A percentile compares a stretch with the other conserved stretches of the same genome.
phyloP scores from a whole-genome alignment of 2,329 filamentous ascomycete species.

The Colletotrichum orbiculare region DNA sequence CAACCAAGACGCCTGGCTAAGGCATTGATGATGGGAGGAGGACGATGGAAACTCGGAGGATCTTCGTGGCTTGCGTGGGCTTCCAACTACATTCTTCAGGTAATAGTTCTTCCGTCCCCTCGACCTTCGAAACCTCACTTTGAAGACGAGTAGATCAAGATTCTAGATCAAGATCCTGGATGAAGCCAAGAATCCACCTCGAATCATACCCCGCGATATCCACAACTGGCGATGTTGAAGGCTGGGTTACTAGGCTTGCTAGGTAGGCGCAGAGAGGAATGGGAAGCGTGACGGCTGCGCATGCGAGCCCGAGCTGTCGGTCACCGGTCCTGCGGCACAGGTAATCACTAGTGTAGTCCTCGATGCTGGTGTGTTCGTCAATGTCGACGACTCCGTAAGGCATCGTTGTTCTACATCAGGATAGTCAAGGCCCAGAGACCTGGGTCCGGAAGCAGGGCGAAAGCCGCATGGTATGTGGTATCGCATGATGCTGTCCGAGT shows the following conservation, averaged over 20 bases:
- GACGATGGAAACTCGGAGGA: too few species aligned
- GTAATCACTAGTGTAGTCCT: constrained; percentile 3
- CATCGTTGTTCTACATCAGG: not conserved
- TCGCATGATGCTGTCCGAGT: constrained; percentile 27
- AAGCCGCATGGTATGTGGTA: constrained; percentile 20
- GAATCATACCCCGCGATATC: not conserved
- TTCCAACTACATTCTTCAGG: too few species aligned
- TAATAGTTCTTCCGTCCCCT: too few species aligned
- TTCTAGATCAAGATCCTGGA: too few species aligned
- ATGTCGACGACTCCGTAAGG: too few species aligned
- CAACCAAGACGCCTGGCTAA: not conserved
- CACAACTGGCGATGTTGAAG: too few species aligned
- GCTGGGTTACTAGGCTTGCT: not conserved
- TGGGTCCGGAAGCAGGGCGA: constrained; percentile 21
- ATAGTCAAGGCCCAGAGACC: constrained; percentile 25
- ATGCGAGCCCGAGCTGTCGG: constrained; percentile 13
- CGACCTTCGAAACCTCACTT: too few species aligned
- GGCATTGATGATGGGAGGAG: too few species aligned
- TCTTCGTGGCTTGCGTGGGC: too few species aligned
- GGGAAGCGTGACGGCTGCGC: not conserved
- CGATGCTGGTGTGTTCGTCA: not conserved
- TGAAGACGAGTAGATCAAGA: too few species aligned
- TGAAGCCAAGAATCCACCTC: too few species aligned
- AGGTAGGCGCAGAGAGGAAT: not conserved
- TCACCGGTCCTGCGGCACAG: constrained; percentile 12